Conservation (phyloP, 2,329 filamentous ascomycete genomes). For the Colletotrichum sp. region DNA sequence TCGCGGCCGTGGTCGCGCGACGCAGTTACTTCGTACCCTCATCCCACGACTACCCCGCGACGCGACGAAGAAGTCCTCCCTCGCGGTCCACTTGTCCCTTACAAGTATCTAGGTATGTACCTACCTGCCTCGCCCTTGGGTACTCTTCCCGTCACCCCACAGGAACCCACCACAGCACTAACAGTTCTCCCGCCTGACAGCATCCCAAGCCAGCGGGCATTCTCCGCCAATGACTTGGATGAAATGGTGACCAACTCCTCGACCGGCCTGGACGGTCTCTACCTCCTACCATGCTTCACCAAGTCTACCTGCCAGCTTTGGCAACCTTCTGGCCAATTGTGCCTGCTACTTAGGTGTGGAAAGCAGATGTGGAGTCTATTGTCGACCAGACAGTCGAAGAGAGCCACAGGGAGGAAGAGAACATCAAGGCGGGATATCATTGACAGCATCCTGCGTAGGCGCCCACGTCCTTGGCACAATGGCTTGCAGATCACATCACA, state of each 20-base stretch:
- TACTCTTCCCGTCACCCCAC: background rate
- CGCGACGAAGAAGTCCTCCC: background rate
- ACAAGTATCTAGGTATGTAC: background rate
- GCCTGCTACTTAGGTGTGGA: background rate
- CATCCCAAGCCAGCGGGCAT: background rate
- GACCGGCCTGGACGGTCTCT: background rate
- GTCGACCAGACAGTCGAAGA: background rate
- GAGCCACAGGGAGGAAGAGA: background rate
- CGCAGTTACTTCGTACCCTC: background rate
- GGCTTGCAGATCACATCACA: background rate
- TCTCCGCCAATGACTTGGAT: background rate
- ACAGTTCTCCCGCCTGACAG: background rate
- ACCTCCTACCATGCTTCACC: background rate
- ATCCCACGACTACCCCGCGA: background rate
- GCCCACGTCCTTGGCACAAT: background rate
- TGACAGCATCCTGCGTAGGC: background rate
- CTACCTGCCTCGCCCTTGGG: background rate
- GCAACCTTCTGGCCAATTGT: background rate
- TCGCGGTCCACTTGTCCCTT: background rate
- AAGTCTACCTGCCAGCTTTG: background rate
- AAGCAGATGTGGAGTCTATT: background rate
- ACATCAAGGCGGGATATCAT: background rate
- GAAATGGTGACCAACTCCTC: background rate
- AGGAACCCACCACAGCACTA: background rate
- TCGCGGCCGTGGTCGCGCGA: too few relatives aligned